These are phyloP conservation scores for Tetradesmus obliquus DNA, from an alignment of 139 green algal species.

Conservation along the genomic window DNA sequence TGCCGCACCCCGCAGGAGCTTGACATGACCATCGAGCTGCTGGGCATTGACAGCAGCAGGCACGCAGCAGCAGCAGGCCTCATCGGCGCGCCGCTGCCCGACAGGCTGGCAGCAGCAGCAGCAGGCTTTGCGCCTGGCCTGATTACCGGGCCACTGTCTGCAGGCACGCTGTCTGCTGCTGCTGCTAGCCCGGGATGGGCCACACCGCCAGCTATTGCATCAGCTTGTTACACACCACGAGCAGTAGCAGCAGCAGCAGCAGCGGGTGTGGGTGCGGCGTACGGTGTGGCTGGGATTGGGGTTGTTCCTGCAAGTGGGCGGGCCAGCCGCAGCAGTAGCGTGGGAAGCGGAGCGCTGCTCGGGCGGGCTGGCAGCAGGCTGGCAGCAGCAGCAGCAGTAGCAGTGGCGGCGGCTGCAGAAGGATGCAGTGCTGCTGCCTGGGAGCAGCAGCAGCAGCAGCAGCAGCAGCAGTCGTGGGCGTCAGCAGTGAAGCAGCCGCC, in stretches of 20 bases:
- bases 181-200: constrained; percentile 27
- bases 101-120: background rate
- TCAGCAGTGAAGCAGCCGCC: background rate
- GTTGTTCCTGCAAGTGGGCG: background rate
- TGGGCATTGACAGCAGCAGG: constrained; percentile 37
- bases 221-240: background rate
- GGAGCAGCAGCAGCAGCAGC: background rate
- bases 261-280: background rate
- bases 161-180: background rate
- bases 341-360: background rate
- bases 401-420: background rate
- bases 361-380: background rate
- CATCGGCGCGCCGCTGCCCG: background rate
- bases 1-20: background rate
- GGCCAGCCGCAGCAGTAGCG: constrained; percentile 12
- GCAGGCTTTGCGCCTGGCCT: background rate
- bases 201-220: constrained; percentile 7
- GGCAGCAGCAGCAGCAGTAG: background rate
- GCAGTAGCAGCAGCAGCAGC: constrained; percentile 31
- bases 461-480: background rate
- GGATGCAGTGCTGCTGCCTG: background rate
- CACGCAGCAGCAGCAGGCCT: background rate
- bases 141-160: background rate
- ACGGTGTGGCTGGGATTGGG: too few relatives aligned
- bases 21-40: constrained; percentile 39